Percentiles rank a stretch among this genome's conserved stretches.
These are phyloP conservation scores for Sapria himalayana DNA, from an alignment of 345 rosid genomes.

Conservation along the genomic window DNA sequence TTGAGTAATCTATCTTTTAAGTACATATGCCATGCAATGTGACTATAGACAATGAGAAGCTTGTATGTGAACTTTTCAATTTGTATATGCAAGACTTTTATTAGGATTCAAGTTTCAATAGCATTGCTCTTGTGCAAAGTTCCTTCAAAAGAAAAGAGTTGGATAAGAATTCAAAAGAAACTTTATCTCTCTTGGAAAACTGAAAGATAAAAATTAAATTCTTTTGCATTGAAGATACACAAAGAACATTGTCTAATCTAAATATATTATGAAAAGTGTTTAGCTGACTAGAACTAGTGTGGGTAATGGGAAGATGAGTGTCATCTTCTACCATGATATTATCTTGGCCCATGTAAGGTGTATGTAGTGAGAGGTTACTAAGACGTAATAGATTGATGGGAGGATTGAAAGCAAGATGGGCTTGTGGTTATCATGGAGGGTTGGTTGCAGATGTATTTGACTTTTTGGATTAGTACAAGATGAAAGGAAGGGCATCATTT, in stretches of 20 bases:
- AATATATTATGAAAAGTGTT: background rate
- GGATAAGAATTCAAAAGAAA: background rate
- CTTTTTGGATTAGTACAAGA: no score
- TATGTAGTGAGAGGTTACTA: fast-evolving
- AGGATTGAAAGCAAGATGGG: background rate
- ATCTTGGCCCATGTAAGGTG: background rate
- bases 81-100: no score
- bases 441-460: no score
- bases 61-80: no score
- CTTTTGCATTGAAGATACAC: background rate
- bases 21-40: no score
- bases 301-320: background rate
- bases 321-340: background rate
- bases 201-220: background rate
- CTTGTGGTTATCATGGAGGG: background rate
- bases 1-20: no score
- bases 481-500: no score
- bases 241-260: background rate
- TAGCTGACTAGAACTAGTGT: background rate
- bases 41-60: no score
- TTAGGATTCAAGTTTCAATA: no score
- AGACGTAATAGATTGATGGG: background rate
- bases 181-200: background rate
- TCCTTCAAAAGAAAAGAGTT: background rate
- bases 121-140: background rate